A percentile compares a stretch with the other conserved stretches of the same genome.
Conservation (phyloP, 192 early-diverging fungal genomes). For the Gryganskiella cystojenkinii region DNA sequence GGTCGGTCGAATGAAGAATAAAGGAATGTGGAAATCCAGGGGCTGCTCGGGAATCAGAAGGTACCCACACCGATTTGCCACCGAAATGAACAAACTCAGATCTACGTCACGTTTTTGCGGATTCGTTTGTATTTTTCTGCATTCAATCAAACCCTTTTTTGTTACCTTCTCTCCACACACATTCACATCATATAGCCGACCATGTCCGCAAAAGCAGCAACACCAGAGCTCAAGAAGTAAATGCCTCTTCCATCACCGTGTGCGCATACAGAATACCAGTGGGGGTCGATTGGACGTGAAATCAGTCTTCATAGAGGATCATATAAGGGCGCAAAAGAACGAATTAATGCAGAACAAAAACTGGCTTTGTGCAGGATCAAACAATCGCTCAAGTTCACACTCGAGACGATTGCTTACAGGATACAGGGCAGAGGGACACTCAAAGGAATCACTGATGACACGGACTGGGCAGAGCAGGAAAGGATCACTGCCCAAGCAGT, state of each 20-base stretch:
- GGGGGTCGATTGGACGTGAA: background rate
- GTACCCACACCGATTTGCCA: background rate
- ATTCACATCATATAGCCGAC: background rate
- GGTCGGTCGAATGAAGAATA: background rate
- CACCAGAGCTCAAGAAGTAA: constrained; percentile 49
- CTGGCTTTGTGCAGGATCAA: too few relatives aligned
- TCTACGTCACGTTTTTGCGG: too few relatives aligned
- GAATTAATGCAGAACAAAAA: too few relatives aligned
- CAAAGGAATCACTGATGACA: too few relatives aligned
- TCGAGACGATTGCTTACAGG: too few relatives aligned
- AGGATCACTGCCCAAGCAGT: background rate
- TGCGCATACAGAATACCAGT: too few relatives aligned
- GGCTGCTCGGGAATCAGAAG: background rate
- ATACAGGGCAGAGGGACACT: too few relatives aligned
- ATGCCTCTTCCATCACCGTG: background rate
- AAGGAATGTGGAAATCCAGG: background rate
- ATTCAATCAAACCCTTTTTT: background rate
- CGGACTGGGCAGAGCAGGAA: too few relatives aligned
- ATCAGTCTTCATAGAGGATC: too few relatives aligned
- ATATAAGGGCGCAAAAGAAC: too few relatives aligned
- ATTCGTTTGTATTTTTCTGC: background rate
- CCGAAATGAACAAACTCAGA: background rate
- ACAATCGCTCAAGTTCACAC: too few relatives aligned
- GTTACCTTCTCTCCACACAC: background rate
- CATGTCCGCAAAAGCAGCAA: constrained; percentile 50